Conservation (phyloP, 257 asterid genomes). For the Fraxinus cuspidata region DNA sequence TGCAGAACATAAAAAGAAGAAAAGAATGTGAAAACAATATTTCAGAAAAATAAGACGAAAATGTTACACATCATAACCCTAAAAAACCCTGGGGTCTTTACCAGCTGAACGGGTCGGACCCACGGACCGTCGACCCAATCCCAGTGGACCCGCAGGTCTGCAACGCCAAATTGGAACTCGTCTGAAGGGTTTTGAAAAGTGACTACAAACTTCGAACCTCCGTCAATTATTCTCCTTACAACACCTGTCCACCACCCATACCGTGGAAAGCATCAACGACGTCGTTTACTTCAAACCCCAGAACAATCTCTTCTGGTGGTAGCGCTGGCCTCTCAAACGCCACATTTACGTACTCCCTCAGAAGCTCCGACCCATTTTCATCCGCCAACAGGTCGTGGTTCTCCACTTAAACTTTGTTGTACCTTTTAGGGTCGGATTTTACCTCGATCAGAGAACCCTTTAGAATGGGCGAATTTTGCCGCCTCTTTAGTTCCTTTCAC, state of each 20-base stretch:
- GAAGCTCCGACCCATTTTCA: slow-evolving; percentile 36
- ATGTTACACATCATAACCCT: not conserved
- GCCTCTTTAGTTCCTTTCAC: slow-evolving; percentile 5
- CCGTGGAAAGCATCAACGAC: slow-evolving; percentile 57
- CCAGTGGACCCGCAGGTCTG: slow-evolving; percentile 62
- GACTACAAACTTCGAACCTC: slow-evolving; percentile 34
- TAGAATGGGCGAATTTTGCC: slow-evolving; percentile 14
- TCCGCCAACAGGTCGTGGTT: slow-evolving; percentile 41
- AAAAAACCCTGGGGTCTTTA: slow-evolving; percentile 15
- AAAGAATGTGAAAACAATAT: not conserved
- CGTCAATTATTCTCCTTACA: slow-evolving; percentile 32
- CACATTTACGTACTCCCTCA: slow-evolving; percentile 41
- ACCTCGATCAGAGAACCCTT: not conserved
- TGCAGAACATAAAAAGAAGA: not conserved
- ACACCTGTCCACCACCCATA: slow-evolving; percentile 81
- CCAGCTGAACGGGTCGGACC: slow-evolving; percentile 61
- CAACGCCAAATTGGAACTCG: slow-evolving; percentile 47
- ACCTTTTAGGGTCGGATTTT: not conserved
- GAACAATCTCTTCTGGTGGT: slow-evolving; percentile 25
- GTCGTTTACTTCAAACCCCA: slow-evolving; percentile 43
- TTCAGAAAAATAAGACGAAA: not conserved
- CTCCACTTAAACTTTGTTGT: slow-evolving; percentile 37
- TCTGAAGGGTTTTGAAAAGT: slow-evolving; percentile 57
- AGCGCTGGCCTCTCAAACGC: slow-evolving; percentile 52
- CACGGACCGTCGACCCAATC: slow-evolving; percentile 65